These are phyloP conservation scores for Albizia julibrissin DNA, from an alignment of 306 rosid genomes.

Conservation along the genomic window DNA sequence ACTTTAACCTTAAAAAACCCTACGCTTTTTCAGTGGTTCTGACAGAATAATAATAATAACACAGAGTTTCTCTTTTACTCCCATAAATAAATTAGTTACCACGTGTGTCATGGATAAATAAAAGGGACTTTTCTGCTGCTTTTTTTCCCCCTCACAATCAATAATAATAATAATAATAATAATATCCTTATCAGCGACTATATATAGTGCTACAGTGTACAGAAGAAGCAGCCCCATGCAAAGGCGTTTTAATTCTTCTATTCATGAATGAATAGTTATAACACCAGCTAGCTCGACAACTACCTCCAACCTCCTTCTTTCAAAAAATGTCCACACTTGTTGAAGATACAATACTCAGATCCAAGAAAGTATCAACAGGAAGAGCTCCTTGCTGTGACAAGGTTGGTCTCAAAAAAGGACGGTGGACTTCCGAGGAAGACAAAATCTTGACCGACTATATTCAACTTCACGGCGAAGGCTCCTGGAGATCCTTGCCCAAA, in stretches of 20 bases:
- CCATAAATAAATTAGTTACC: no score
- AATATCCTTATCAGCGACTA: not conserved
- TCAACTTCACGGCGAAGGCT: constrained; percentile 68
- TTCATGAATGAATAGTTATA: not conserved
- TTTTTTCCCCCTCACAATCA: no score
- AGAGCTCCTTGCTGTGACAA: constrained; percentile 85
- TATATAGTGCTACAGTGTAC: constrained; percentile 18
- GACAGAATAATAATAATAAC: not conserved
- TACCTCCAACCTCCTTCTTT: not conserved
- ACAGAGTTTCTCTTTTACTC: not conserved
- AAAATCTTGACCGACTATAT: constrained; percentile 65
- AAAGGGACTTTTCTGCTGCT: no score
- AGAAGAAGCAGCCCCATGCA: constrained; percentile 1
- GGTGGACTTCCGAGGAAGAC: constrained; percentile 93
- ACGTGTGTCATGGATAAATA: no score
- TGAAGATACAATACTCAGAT: not conserved
- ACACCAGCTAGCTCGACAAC: not conserved
- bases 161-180: no score
- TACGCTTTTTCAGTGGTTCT: not conserved
- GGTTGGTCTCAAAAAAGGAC: constrained; percentile 74
- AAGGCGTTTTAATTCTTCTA: not conserved
- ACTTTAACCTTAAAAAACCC: not conserved
- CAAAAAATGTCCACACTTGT: not conserved
- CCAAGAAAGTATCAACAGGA: constrained; percentile 36
- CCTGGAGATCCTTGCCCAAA: constrained; percentile 82